Percentiles rank a stretch among this genome's conserved stretches.
Evolutionary conservation across 139 green algal species (phyloP).

Genomic region (Chlorella sp.): DNA sequence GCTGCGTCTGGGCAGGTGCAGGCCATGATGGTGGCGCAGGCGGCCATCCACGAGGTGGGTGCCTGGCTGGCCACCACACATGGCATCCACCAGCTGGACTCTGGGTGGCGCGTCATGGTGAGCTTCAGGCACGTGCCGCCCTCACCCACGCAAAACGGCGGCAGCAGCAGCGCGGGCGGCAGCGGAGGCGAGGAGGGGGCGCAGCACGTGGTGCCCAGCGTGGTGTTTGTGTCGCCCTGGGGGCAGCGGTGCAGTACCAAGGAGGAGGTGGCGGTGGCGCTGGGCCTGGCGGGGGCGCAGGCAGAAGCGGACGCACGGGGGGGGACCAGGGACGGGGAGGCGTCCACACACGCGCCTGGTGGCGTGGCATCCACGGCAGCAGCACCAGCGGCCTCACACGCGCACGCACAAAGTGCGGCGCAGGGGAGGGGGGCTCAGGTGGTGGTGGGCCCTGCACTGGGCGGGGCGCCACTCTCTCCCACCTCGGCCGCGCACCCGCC

Average conservation of each 20-base stretch:
- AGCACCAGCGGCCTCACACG: no score
- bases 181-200: not conserved
- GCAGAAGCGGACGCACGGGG: no score
- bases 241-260: not conserved
- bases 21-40: not conserved
- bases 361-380: no score
- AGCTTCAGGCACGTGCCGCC: not conserved
- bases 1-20: not conserved
- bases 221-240: not conserved
- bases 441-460: no score
- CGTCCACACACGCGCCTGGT: no score
- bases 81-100: not conserved
- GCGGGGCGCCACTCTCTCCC: no score
- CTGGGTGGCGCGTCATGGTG: not conserved
- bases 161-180: no score
- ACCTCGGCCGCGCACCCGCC: no score
- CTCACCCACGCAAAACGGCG: no score
- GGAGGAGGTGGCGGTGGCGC: not conserved
- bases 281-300: not conserved
- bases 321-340: no score
- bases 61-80: not conserved
- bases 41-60: not conserved
- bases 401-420: no score
- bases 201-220: not conserved
- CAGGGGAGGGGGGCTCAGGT: no score